Conservation (phyloP, 768 basidiomycete genomes). For the Gautieria morchelliformis region DNA sequence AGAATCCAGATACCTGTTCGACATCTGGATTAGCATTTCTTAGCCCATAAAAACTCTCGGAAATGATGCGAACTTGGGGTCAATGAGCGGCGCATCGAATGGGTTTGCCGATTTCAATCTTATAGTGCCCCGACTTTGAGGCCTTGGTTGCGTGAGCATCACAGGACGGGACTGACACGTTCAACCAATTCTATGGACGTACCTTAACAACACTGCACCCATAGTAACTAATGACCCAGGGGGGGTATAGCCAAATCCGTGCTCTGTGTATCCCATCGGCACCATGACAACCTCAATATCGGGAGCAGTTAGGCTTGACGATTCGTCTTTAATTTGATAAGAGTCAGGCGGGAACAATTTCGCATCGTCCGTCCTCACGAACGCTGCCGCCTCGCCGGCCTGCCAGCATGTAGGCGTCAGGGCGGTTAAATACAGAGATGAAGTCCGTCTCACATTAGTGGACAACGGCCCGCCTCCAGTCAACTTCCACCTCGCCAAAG, state of each 20-base stretch:
- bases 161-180: neutral
- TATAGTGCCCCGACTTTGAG: conserved; percentile 34
- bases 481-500: conserved; percentile 2
- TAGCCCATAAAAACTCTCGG: neutral
- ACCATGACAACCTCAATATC: conserved; percentile 26
- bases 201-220: conserved; percentile 23
- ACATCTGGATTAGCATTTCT: neutral
- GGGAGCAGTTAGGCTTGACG: conserved; percentile 24
- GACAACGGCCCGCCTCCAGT: conserved; percentile 7
- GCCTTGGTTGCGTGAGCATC: conserved; percentile 22
- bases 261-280: conserved; percentile 17
- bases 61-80: conserved; percentile 30
- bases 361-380: conserved; percentile 24
- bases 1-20: conserved; percentile 32
- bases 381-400: conserved; percentile 22
- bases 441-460: neutral
- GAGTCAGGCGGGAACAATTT: conserved; percentile 22
- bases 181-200: neutral
- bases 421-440: neutral
- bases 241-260: conserved; percentile 10
- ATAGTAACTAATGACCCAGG: neutral
- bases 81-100: conserved; percentile 32
- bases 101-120: conserved; percentile 31
- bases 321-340: conserved; percentile 22
- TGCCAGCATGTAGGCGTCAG: conserved; percentile 4